A percentile compares a stretch with the other conserved stretches of the same genome.
These are phyloP conservation scores for Pythium chondricola DNA, from an alignment of 352 stramenopile genomes.

Conservation along the genomic window DNA sequence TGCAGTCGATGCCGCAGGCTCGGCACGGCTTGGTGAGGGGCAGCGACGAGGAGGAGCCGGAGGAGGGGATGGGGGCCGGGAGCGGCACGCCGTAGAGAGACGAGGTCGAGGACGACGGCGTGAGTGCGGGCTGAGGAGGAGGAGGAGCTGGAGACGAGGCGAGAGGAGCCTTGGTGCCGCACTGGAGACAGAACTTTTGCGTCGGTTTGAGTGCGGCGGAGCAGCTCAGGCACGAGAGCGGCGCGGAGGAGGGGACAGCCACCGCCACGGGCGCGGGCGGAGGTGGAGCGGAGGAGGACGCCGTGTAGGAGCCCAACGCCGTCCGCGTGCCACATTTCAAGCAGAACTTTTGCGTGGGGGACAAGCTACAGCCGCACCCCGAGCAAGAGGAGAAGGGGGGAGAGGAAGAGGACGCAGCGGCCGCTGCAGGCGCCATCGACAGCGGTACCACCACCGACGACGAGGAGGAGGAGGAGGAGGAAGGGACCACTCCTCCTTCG, in stretches of 20 bases:
- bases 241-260: slow-evolving; percentile 12
- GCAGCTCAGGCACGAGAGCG: slow-evolving; percentile 35
- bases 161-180: slow-evolving; percentile 28
- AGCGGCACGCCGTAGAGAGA: slow-evolving; percentile 28
- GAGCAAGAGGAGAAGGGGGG: neutral
- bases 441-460: slow-evolving; percentile 16
- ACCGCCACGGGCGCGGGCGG: neutral
- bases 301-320: no score
- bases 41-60: slow-evolving; percentile 25
- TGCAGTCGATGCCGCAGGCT: slow-evolving; percentile 64
- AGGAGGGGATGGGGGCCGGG: slow-evolving; percentile 49
- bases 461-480: slow-evolving; percentile 6
- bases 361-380: neutral
- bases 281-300: neutral
- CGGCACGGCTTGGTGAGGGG: slow-evolving; percentile 53
- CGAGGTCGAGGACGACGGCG: slow-evolving; percentile 21
- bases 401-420: neutral
- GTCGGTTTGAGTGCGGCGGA: slow-evolving; percentile 42
- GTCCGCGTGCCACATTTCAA: slow-evolving; percentile 52
- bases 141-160: slow-evolving; percentile 8
- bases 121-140: slow-evolving; percentile 10
- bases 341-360: slow-evolving; percentile 54
- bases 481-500: neutral
- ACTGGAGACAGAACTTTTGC: slow-evolving; percentile 82
- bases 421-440: neutral